Evolutionary conservation across 2,329 filamentous ascomycete genomes (phyloP), one percentile per base, ranked within the genome.

Genomic region (Hypoxylon rubiginosum): DNA sequence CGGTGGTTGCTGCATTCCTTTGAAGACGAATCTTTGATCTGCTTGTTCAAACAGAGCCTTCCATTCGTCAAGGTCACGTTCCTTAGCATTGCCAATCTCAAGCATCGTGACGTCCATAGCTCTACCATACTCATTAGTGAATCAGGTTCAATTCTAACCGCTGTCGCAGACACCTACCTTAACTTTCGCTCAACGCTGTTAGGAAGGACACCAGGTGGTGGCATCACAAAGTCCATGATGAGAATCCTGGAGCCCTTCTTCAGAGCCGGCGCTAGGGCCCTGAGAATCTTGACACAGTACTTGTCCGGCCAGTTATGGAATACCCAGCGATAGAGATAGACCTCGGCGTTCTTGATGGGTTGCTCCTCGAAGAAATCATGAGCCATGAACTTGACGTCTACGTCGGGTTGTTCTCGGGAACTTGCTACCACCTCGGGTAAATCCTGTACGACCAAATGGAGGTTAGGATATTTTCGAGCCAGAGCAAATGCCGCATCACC

Each of bases 271-370:
- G 56, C 72, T 3, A 66, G 17, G 19, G 54, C 51, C 17, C 32
- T 73, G 7, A 75, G 65, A 15, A 80, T 79, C 28, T 67, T 67
- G 15, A 73, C 56, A 1, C 69, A 69, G 43, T 79, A 71, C 8
- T 74, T 73, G 41, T 83, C 80, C 0, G 80, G 74, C 81, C 81
- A 83, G 71, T 83, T 81, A 63, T 84, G 82, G 15, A 84, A 71
- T 36, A 84, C 81, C 66, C 76, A 74, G 19, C 81, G 79, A 55
- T 82, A 73, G 30, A 83, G 69, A 68, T 82, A 84, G 26, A 80
- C 74, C 34, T 78, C 78, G 2, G 77, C 82, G 2, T 59, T 67
- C 10, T 69, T 55, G 2, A 81, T 67, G 3, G 79, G 79, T 64
- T 83, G 82, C 2, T 78, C 75, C 8, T 76, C 65, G 69, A 83